Conservation (phyloP, 2,329 filamentous ascomycete genomes). For the Bipolaris victoriae region DNA sequence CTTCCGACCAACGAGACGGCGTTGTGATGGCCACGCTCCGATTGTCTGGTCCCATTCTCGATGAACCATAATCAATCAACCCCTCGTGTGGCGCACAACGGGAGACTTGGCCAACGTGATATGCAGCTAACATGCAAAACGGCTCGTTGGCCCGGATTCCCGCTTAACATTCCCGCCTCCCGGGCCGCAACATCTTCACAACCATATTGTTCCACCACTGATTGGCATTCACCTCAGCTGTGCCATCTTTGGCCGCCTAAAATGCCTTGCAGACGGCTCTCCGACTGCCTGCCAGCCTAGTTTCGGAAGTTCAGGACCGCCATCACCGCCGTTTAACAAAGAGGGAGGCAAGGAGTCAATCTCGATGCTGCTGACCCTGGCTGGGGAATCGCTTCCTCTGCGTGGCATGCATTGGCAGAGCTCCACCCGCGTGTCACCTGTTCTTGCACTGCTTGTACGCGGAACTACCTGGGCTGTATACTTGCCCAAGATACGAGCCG, state of each 20-base stretch:
- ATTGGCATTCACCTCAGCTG: slow-evolving; percentile 12
- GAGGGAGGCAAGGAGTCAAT: slow-evolving; percentile 34
- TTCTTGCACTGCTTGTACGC: slow-evolving; percentile 25
- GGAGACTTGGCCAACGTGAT: slow-evolving; percentile 28
- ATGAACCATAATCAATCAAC: slow-evolving; percentile 23
- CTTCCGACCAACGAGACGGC: background rate
- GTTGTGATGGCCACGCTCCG: slow-evolving; percentile 14
- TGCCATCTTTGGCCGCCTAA: slow-evolving; percentile 24
- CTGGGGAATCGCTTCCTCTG: slow-evolving; percentile 22
- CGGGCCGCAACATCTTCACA: slow-evolving; percentile 35
- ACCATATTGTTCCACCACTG: slow-evolving; percentile 47
- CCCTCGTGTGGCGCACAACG: slow-evolving; percentile 28
- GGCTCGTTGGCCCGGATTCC: slow-evolving; percentile 36
- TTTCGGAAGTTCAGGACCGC: slow-evolving; percentile 43
- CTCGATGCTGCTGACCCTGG: slow-evolving; percentile 24
- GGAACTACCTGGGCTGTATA: slow-evolving; percentile 25
- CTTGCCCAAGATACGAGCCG: slow-evolving; percentile 12
- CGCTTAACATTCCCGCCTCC: slow-evolving; percentile 36
- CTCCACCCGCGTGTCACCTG: slow-evolving; percentile 31
- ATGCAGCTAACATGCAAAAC: slow-evolving; percentile 28
- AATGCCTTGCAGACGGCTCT: slow-evolving; percentile 21
- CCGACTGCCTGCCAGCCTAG: slow-evolving; percentile 34
- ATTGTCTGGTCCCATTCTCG: slow-evolving; percentile 5
- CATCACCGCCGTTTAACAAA: slow-evolving; percentile 34
- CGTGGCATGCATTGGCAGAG: slow-evolving; percentile 28